These are phyloP conservation scores for Massariosphaeria phaeospora DNA, from an alignment of 495 filamentous ascomycete genomes.

Conservation along the genomic window DNA sequence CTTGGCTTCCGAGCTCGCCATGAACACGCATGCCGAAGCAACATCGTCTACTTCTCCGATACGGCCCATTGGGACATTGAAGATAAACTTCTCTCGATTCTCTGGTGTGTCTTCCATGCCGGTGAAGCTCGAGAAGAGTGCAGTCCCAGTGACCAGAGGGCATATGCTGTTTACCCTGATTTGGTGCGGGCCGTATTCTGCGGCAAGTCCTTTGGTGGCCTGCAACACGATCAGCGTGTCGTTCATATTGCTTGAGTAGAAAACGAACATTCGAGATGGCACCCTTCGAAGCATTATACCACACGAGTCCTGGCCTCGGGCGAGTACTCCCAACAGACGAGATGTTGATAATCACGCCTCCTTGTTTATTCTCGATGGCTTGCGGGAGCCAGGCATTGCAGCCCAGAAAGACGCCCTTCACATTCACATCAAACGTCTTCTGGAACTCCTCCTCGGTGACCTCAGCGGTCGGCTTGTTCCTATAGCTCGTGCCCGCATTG, in stretches of 20 bases:
- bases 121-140: slow-evolving; percentile 60
- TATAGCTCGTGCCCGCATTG: slow-evolving; percentile 67
- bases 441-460: slow-evolving; percentile 66
- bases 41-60: slow-evolving; percentile 61
- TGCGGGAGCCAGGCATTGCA: slow-evolving; percentile 51
- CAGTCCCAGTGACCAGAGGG: slow-evolving; percentile 59
- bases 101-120: slow-evolving; percentile 64
- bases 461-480: slow-evolving; percentile 60
- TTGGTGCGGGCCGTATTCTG: slow-evolving; percentile 61
- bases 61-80: slow-evolving; percentile 61
- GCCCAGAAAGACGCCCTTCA: slow-evolving; percentile 58
- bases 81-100: slow-evolving; percentile 62
- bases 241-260: neutral
- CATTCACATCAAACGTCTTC: slow-evolving; percentile 60
- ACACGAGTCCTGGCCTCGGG: slow-evolving; percentile 62
- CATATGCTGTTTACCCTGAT: slow-evolving; percentile 62
- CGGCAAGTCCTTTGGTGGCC: slow-evolving; percentile 62
- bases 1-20: slow-evolving; percentile 61
- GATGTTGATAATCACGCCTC: slow-evolving; percentile 62
- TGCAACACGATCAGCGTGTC: slow-evolving; percentile 16
- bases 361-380: slow-evolving; percentile 52
- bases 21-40: slow-evolving; percentile 60
- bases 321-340: slow-evolving; percentile 59
- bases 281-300: slow-evolving; percentile 67
- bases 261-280: slow-evolving; percentile 56